Percentiles rank a stretch among this genome's conserved stretches.
Evolutionary conservation across 768 basidiomycete genomes (phyloP).

Genomic region (Mycena galopus): DNA sequence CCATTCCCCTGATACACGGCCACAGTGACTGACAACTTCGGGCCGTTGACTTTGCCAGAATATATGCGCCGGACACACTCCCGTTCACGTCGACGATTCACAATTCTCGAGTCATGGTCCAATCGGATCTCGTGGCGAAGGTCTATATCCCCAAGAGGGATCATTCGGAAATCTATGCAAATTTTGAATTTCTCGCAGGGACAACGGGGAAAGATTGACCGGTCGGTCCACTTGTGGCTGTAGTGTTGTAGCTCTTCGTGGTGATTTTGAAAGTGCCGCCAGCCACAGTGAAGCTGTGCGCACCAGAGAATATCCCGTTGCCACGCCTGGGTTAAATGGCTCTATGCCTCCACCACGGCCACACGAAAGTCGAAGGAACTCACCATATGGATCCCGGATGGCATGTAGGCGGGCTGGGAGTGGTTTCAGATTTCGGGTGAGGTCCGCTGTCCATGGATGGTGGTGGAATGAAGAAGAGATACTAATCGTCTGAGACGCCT

Average conservation of each 20-base stretch:
- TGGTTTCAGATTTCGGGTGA: background rate
- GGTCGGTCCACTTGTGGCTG: background rate
- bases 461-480: background rate
- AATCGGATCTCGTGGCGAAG: background rate
- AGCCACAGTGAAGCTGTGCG: background rate
- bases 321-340: background rate
- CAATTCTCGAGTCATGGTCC: background rate
- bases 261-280: background rate
- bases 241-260: background rate
- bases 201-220: background rate
- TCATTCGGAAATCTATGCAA: background rate
- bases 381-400: background rate
- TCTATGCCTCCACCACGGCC: background rate
- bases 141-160: conserved; percentile 8
- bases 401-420: background rate
- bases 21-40: background rate
- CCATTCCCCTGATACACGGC: conserved; percentile 2
- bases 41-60: background rate
- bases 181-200: background rate
- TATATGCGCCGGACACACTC: background rate
- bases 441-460: background rate
- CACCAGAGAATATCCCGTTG: background rate
- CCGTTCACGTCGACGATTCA: background rate
- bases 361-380: background rate
- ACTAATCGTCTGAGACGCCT: background rate